Evolutionary conservation across 2,329 filamentous ascomycete species (phyloP).

Genomic region (Fulvia fulva): DNA sequence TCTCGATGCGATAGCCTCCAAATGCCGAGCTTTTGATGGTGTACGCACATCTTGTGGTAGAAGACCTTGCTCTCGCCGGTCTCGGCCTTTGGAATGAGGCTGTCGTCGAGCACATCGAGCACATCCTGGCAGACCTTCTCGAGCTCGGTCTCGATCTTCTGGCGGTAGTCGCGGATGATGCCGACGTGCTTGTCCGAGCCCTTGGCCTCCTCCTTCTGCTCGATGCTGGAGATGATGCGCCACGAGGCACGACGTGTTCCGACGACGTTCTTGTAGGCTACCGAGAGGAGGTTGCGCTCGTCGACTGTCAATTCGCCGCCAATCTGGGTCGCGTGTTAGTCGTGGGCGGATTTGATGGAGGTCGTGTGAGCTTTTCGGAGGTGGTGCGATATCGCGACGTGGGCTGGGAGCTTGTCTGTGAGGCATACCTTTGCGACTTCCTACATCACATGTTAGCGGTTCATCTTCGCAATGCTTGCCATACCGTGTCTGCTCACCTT

Average conservation of each 20-base stretch:
- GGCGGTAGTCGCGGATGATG: constrained; percentile 94
- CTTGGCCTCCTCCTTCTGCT: constrained; percentile 99
- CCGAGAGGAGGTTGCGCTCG: constrained; percentile 87
- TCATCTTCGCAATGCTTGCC: background rate
- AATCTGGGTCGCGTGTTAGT: constrained; percentile 43
- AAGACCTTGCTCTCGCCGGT: constrained; percentile 99
- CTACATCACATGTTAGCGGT: constrained; percentile 46
- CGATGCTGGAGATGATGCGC: constrained; percentile 99
- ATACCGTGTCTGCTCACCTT: constrained; percentile 57
- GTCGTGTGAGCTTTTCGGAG: background rate
- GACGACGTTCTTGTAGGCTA: constrained; percentile 99
- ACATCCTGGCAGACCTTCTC: constrained; percentile 98
- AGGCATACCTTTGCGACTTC: constrained; percentile 84
- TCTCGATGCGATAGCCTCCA: background rate
- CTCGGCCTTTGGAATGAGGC: constrained; percentile 91
- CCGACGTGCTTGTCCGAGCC: constrained; percentile 90
- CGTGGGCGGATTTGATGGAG: background rate
- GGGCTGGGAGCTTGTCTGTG: constrained; percentile 18
- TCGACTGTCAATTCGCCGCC: constrained; percentile 65
- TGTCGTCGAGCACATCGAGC: constrained; percentile 87
- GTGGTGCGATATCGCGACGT: constrained; percentile 16
- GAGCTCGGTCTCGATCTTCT: constrained; percentile 96
- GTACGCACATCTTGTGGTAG: constrained; percentile 97
- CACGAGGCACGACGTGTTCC: constrained; percentile 97
- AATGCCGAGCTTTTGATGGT: background rate